Conservation (phyloP, 2,329 filamentous ascomycete species). For the Colletotrichum gloeosporioides region DNA sequence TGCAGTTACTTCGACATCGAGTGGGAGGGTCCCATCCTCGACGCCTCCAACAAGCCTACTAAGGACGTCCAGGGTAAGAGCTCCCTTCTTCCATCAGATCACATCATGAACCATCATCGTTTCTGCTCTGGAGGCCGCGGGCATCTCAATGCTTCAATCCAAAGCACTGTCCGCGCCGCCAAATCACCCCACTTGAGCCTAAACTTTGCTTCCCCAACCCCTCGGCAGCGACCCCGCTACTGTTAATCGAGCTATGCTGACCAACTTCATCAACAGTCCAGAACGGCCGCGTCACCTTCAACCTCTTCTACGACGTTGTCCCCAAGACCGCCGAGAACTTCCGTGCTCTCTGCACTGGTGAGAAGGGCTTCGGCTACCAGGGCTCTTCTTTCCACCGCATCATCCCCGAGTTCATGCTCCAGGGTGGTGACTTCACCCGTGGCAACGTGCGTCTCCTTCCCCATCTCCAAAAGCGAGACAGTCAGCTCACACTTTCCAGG, state of each 20-base stretch:
- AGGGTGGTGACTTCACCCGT: constrained; percentile 95
- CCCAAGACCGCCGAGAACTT: constrained; percentile 91
- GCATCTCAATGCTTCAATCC: not conserved
- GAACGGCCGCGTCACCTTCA: constrained; percentile 83
- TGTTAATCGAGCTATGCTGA: constrained; percentile 1
- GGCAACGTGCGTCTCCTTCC: constrained; percentile 72
- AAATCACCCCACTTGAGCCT: constrained; percentile 8
- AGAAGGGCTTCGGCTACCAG: constrained; percentile 84
- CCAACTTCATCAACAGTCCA: constrained; percentile 59
- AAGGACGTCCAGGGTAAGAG: constrained; percentile 63
- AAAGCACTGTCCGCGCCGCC: not conserved
- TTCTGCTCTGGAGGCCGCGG: not conserved
- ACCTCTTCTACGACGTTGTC: constrained; percentile 83
- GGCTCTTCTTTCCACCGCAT: constrained; percentile 90
- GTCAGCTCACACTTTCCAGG: constrained; percentile 53
- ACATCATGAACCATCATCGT: not conserved
- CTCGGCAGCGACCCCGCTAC: not conserved
- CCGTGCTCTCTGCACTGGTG: constrained; percentile 79
- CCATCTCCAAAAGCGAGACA: not conserved
- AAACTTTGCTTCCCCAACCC: not conserved
- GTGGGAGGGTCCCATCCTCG: constrained; percentile 76
- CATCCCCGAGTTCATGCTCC: constrained; percentile 93
- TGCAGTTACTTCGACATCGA: constrained; percentile 72
- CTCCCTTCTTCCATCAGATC: constrained; percentile 20
- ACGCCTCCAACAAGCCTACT: constrained; percentile 63